A percentile compares a stretch with the other conserved stretches of the same genome.
Evolutionary conservation across 1,284 basidiomycete species (phyloP).

Genomic region (Hymenochaete sp.): DNA sequence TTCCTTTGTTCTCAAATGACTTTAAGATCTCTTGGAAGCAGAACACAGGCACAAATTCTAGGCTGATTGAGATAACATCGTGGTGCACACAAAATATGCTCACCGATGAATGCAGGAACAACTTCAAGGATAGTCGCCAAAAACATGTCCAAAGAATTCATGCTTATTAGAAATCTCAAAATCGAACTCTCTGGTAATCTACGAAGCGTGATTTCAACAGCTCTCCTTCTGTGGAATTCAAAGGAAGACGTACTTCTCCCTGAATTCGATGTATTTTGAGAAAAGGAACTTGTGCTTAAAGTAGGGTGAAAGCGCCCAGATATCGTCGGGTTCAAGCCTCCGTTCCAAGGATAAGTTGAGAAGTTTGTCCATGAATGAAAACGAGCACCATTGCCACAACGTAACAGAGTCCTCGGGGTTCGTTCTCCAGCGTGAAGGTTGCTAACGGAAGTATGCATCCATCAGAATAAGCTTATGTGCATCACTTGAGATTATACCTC

Average conservation of each 20-base stretch:
- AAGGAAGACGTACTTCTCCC: slow-evolving; percentile 28
- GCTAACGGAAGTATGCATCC: slow-evolving; percentile 25
- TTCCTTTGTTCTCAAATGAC: slow-evolving; percentile 35
- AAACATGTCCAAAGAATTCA: slow-evolving; percentile 68
- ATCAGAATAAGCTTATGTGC: neutral
- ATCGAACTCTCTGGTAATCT: slow-evolving; percentile 48
- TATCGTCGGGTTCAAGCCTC: slow-evolving; percentile 57
- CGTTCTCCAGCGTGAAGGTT: slow-evolving; percentile 40
- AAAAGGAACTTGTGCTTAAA: slow-evolving; percentile 67
- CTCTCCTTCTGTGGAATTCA: neutral
- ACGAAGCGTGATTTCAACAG: slow-evolving; percentile 4
- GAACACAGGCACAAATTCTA: slow-evolving; percentile 43
- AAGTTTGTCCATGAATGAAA: slow-evolving; percentile 67
- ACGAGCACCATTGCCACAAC: slow-evolving; percentile 70
- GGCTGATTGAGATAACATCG: slow-evolving; percentile 13
- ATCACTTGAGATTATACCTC: slow-evolving; percentile 29
- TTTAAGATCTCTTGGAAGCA: slow-evolving; percentile 52
- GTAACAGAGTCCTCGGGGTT: slow-evolving; percentile 67
- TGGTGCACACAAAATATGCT: slow-evolving; percentile 21
- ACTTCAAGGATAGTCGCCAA: slow-evolving; percentile 48
- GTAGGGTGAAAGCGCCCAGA: slow-evolving; percentile 64
- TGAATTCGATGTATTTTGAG: slow-evolving; percentile 49
- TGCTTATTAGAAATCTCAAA: slow-evolving; percentile 54
- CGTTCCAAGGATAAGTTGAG: slow-evolving; percentile 47
- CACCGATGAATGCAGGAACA: slow-evolving; percentile 54